A percentile compares a stretch with the other conserved stretches of the same genome.
phyloP scores from a whole-genome alignment of 148 eudicot species.

The Persicaria tinctoria region DNA sequence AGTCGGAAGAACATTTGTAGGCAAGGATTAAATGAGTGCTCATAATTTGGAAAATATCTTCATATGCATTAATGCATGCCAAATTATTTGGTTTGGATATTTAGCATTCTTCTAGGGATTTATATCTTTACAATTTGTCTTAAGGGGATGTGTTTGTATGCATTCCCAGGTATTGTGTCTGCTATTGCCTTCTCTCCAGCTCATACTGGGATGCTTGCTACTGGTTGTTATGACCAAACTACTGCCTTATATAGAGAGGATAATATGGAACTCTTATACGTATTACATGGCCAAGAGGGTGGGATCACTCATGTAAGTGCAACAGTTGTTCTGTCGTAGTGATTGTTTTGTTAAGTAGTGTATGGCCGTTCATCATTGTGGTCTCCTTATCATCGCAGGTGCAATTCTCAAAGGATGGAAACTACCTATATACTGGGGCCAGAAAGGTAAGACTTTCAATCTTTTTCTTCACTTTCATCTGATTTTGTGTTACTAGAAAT shows the following conservation, averaged over 20 bases:
- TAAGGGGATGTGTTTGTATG: conserved; percentile 10
- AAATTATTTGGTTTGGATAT: not conserved
- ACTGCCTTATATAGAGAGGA: conserved; percentile 86
- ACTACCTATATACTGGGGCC: conserved; percentile 89
- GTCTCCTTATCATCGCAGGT: conserved; percentile 34
- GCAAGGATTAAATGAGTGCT: not conserved
- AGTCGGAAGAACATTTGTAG: not conserved
- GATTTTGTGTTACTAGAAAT: not conserved
- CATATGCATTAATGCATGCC: not conserved
- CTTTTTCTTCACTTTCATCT: not conserved
- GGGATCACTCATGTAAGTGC: conserved; percentile 93
- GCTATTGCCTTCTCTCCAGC: conserved; percentile 81
- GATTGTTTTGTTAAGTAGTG: not conserved
- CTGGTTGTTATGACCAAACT: conserved; percentile 84
- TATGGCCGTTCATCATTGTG: not conserved
- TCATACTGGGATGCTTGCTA: conserved; percentile 78
- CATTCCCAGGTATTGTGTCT: conserved; percentile 72
- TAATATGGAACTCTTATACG: conserved; percentile 86
- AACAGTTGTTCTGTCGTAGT: not conserved
- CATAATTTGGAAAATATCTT: not conserved
- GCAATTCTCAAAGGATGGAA: conserved; percentile 96
- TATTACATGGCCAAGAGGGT: conserved; percentile 97
- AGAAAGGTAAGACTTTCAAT: conserved; percentile 53
- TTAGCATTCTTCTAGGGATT: not conserved
- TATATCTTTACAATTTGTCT: conserved; percentile 2